Base-by-base conservation (phyloP, 2,329 filamentous ascomycete genomes). In the Cladosporium velox region DNA sequence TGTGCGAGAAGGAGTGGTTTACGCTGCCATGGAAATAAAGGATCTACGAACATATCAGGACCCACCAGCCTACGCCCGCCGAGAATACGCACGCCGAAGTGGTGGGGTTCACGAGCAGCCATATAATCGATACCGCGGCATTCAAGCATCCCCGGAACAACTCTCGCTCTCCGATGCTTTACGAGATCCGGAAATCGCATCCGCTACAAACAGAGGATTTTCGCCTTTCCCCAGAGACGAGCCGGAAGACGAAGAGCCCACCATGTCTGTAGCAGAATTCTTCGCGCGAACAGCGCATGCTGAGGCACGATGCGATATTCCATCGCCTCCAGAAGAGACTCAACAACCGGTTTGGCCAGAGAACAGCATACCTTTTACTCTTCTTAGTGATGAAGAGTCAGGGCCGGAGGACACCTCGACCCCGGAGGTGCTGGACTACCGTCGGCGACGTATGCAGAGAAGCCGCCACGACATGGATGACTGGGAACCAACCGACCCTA, bases 1-100 rank as follows among this genome's bases (percentile, higher is more conserved):
- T 64, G 89, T 97, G 63, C 90, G 94, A 78, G 91, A 96, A 84
- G 94, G 95, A 54, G 90, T 97, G 85, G 87, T 98, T 0, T 97
- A 97, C 74, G 85, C 98, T 32, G 87, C 91, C 55, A 97, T 97
- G 93, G 86, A 88, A 49, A 86, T 89, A 44, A 88, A 96, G 70
- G 89, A 95, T 67, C 81, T 95, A 1, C 79, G 95, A 52, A 86
- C 74, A 34, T 75, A 76, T 62, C 71, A 75, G 60, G 74, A 75
- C 57, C 73, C 74, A 24, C 74, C 74, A 26, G 62, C 65, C 24
- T 67, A 72, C 59, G 55, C 54, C 15, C 51, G 51, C 18, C 54
- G 54, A 26, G 11, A 24, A 6, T 26, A 26, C 26, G 14, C 24
- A 7, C 72, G 73, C 6, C 68, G 72, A 52, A 64, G 70, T 11